phyloP scores from a whole-genome alignment of 2,329 filamentous ascomycete species.

The Helminthosporium solani region DNA sequence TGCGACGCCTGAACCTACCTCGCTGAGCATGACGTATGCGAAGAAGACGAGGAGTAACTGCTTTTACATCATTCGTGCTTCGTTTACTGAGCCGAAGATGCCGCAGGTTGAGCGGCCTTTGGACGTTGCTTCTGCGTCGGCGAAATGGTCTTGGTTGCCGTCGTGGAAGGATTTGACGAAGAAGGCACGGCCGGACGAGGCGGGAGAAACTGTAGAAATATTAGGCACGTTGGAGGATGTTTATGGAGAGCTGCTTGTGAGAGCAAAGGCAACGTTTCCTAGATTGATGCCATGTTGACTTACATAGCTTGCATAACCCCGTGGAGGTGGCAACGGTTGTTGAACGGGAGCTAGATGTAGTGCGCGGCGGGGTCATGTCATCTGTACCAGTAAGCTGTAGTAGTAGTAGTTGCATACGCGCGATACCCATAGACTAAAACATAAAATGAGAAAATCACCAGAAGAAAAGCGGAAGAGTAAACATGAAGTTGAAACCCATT shows the following conservation, averaged over 20 bases:
- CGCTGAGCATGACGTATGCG: slow-evolving; percentile 59
- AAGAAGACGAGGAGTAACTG: slow-evolving; percentile 59
- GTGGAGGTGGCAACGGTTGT: too few species aligned
- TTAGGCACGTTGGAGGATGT: slow-evolving; percentile 55
- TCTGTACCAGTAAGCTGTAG: not conserved
- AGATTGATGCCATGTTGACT: too few species aligned
- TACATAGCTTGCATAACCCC: too few species aligned
- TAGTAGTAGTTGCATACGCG: not conserved
- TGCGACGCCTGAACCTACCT: slow-evolving; percentile 32
- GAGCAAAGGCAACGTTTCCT: slow-evolving; percentile 48
- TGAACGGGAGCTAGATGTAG: not conserved
- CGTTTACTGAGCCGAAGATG: slow-evolving; percentile 37
- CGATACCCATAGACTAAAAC: not conserved
- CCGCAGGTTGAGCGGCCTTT: slow-evolving; percentile 26
- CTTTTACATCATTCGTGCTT: slow-evolving; percentile 64
- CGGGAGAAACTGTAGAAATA: slow-evolving; percentile 48
- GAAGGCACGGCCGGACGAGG: slow-evolving; percentile 39
- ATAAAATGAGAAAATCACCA: not conserved
- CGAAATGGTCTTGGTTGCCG: slow-evolving; percentile 33
- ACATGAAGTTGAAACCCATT: not conserved
- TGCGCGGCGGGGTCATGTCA: not conserved
- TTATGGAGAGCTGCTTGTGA: slow-evolving; percentile 59
- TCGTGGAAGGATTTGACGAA: slow-evolving; percentile 45
- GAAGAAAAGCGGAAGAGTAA: not conserved
- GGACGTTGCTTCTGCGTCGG: slow-evolving; percentile 22